A percentile compares a stretch with the other conserved stretches of the same genome.
These are phyloP conservation scores for Pestalotiopsis fici DNA, from an alignment of 2,329 filamentous ascomycete species.

Conservation along the genomic window DNA sequence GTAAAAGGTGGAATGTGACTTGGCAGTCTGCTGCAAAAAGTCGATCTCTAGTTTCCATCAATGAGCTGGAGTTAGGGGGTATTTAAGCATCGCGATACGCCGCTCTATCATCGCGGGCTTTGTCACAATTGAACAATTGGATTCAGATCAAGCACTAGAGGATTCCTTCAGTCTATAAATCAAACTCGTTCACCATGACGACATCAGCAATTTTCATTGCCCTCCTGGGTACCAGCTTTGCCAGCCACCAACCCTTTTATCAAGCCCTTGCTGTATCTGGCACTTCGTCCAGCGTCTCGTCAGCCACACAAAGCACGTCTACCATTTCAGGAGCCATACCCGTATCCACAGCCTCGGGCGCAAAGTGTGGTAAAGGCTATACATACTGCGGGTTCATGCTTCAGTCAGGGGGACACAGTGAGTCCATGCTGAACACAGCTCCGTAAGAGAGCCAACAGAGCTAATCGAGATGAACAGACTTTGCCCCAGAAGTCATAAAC, in stretches of 20 bases:
- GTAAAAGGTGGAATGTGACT: background rate
- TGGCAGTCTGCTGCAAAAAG: too few species aligned
- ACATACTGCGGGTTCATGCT: constrained; percentile 34
- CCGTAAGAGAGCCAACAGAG: background rate
- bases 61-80: background rate
- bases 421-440: constrained; percentile 6
- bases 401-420: constrained; percentile 26
- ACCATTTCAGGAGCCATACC: constrained; percentile 6
- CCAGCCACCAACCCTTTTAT: background rate
- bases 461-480: constrained; percentile 18
- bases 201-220: too few species aligned
- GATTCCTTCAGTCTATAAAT: too few species aligned
- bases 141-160: too few species aligned
- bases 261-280: background rate
- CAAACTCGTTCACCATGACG: background rate
- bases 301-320: constrained; percentile 5
- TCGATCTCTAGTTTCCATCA: background rate
- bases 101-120: too few species aligned
- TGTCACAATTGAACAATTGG: too few species aligned
- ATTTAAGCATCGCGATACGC: background rate
- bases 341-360: constrained; percentile 8
- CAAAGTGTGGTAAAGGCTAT: constrained; percentile 32
- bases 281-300: background rate
- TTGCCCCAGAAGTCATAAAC: constrained; percentile 23
- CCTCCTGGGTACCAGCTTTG: background rate